A percentile compares a stretch with the other conserved stretches of the same genome.
These are phyloP conservation scores for Knoxdaviesia capensis DNA, from an alignment of 2,329 filamentous ascomycete species.

Conservation along the genomic window DNA sequence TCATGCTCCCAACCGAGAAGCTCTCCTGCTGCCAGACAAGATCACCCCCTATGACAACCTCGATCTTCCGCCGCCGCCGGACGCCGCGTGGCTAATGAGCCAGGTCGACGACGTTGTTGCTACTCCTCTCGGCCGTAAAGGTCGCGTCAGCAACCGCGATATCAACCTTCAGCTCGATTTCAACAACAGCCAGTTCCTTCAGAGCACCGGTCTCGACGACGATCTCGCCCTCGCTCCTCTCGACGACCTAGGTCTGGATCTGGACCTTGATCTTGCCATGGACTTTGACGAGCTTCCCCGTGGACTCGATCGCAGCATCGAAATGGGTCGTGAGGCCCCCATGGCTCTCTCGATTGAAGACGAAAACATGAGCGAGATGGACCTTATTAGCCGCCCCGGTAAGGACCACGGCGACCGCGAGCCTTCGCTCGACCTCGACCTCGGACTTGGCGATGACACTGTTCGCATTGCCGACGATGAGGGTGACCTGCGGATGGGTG, in stretches of 20 bases:
- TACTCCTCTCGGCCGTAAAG: conserved; percentile 33
- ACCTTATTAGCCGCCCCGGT: conserved; percentile 28
- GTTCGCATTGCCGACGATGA: conserved; percentile 43
- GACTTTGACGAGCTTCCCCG: conserved; percentile 44
- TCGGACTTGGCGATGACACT: conserved; percentile 31
- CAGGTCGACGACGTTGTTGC: conserved; percentile 45
- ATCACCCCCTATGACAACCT: conserved; percentile 80
- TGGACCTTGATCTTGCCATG: conserved; percentile 56
- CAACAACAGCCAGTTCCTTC: conserved; percentile 62
- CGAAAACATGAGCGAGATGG: conserved; percentile 46
- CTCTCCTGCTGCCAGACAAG: conserved; percentile 74
- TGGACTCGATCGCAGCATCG: conserved; percentile 43
- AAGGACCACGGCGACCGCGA: conserved; percentile 38
- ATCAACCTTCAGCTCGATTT: conserved; percentile 52
- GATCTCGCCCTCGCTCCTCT: conserved; percentile 32
- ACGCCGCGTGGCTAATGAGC: conserved; percentile 66
- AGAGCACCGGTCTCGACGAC: conserved; percentile 41
- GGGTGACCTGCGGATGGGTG: conserved; percentile 40
- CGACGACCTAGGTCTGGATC: conserved; percentile 44
- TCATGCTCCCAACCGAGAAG: conserved; percentile 63
- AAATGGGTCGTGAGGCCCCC: conserved; percentile 77
- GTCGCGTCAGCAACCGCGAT: conserved; percentile 37
- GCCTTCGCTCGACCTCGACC: conserved; percentile 29
- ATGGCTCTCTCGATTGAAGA: conserved; percentile 46
- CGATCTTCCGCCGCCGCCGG: conserved; percentile 62